Base-by-base conservation (phyloP, 768 basidiomycete genomes). In the Rhizopogon rudus region DNA sequence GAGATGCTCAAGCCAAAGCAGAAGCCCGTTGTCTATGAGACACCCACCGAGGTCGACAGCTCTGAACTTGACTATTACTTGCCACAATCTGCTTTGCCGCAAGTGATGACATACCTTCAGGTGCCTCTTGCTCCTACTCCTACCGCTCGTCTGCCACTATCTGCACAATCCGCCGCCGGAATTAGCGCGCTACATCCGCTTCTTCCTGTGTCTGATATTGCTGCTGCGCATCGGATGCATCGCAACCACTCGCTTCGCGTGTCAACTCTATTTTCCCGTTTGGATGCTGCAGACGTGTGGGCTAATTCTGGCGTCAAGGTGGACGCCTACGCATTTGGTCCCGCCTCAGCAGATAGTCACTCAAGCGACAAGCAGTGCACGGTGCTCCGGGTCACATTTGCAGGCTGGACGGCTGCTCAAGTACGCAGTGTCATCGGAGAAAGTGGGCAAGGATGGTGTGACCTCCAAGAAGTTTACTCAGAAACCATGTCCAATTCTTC, bases 91-190 rank as follows among this genome's bases (percentile, higher is more conserved):
- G 62, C 49, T 59, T 66, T 37, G 54, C 77, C 29, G 57, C 61
- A 67, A 5, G 81, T 86, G 4, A 84, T 80, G 10, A 89, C 90
- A 8, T 77, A 76, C 60, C 81, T 93, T 49, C 78, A 88, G 48
- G 78, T 93, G 31, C 89, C 91, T 51, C 80, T 93, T 56, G 86
- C 85, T 0, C 89, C 91, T 1, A 87, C 86, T 2, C 86, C 89
- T 7, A 82, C 83, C 0, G 66, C 77, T 4, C 83, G 84, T n/a
- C 67, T 82, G 9, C 89, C 88, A 3, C 75, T 91, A 51, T 72
- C 72, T 48, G 68, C 55, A 43, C 67, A 56, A 46, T 65, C 63
- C 10, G 58, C 60, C 20, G 12, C 54, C 3, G 57, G 54, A 7
- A 44, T 60, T 31, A 60, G 60, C 7, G 22, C 44, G 14, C 57